Base-by-base conservation (phyloP, 2,329 filamentous ascomycete species). In the Fusarium bactridioides region DNA sequence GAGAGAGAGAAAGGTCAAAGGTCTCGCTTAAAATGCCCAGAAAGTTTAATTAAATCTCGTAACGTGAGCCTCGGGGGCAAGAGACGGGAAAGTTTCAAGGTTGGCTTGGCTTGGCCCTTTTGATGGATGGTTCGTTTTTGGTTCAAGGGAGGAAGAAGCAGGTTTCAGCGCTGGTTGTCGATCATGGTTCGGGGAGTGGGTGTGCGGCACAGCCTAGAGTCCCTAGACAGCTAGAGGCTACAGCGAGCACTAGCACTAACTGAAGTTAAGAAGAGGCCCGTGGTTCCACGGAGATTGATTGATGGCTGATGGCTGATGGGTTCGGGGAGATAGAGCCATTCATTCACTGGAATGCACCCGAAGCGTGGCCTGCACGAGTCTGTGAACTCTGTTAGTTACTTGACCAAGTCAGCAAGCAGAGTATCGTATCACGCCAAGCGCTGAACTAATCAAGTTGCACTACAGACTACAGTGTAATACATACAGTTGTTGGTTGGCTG, bases 101-200 rank as follows among this genome's bases (percentile, higher is more conserved):
- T 27, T 33, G 23, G 29, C 40, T 61, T 57, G 40, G 61, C 43
- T 60, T 58, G 41, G 61, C 43, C 4, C 27, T 50, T 48, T 48
- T n/a, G 29, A 35, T 50, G 47, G 27, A 19, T 50, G 47, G 47
- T 10, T 50, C 47, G 29, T 33, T 50, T 56, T 38, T 25, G 43
- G 18, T 27, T 45, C 11, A 25, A 27, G 27, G 33, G 37, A 29
- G 55, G 55, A 58, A 40, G 35, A 57, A 73, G 61, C 44, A 60
- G 25, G 50, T 43, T 64, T 50, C 40, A 58, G 59, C 38, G 41
- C 55, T 43, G 45, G 41, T 37, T 58, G 74, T 60, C 74, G 74
- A 76, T 76, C 74, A 70, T 70, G 61, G 74, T 69, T 73, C 64
- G 74, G 67, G 48, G 58, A 60, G 70, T 72, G 72, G 71, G 61